Base-by-base conservation (phyloP, 306 rosid genomes). In the Quercus cerris region DNA sequence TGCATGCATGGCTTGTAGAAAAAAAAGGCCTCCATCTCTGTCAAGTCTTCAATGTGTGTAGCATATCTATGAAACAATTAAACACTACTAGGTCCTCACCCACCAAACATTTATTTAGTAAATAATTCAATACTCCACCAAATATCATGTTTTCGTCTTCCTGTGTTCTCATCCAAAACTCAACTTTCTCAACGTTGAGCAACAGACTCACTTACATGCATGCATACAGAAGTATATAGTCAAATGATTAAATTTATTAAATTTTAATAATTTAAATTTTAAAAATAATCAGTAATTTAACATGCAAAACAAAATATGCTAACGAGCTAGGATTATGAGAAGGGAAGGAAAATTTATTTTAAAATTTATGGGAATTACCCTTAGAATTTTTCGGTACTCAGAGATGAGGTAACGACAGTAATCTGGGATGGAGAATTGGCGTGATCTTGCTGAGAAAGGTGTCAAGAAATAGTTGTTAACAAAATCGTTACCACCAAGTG, bases 401-500 rank as follows among this genome's bases (percentile, higher is more conserved):
- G 86, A 74, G 81, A 88, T 77, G 73, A 91, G 81, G 77, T 76
- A 88, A 22, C 64, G n/a, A 69, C 80, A 85, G 66, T 54, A 89
- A 11, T 82, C 87, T 0, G 92, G 91, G 33, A 91, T 56, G 8
- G 91, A 46, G 81, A 78, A 91, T 75, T 89, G 97, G 59, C 81
- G 90, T 15, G 89, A 86, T 64, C 97, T 80, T 2, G 73, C 77
- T 0, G 94, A 74, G 70, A 62, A 1, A 3, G 92, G 94, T 5
- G 78, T 76, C 41, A 77, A 19, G 66, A 89, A 91, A 49, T 89
- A 91, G 80, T 89, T 91, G 85, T 91, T 91, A 19, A 91, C 91
- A 14, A 83, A 89, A 79, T 91, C 92, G 56, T 91, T 91, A 10
- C 97, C 92, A 4, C 97, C 94, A 0, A 91, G 64, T 2, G 97